Evolutionary conservation across 2,329 filamentous ascomycete species (phyloP).

Genomic region (Curvularia verruculosa): DNA sequence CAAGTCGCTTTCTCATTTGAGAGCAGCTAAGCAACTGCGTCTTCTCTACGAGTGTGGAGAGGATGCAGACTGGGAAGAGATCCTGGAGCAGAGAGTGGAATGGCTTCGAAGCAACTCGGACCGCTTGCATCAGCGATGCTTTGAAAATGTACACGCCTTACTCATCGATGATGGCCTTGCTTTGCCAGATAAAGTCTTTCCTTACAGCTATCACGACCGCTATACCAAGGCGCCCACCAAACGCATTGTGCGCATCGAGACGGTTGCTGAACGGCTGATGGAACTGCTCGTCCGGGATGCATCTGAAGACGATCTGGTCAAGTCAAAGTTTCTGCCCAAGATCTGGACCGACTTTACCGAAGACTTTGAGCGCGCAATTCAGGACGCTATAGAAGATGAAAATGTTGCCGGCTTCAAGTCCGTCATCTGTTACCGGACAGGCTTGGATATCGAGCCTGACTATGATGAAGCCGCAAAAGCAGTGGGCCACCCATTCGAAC

Average conservation of each 20-base stretch:
- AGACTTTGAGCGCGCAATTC: conserved; percentile 61
- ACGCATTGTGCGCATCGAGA: conserved; percentile 79
- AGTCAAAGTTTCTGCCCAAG: conserved; percentile 42
- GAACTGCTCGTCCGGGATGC: conserved; percentile 56
- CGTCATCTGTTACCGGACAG: conserved; percentile 80
- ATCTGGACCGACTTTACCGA: conserved; percentile 55
- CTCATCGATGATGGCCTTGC: conserved; percentile 79
- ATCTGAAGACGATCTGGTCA: conserved; percentile 42
- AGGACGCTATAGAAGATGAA: conserved; percentile 64
- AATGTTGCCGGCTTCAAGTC: conserved; percentile 82
- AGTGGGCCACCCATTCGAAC: conserved; percentile 48
- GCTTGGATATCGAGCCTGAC: conserved; percentile 62
- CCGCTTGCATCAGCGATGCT: conserved; percentile 66
- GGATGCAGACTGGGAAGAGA: conserved; percentile 65
- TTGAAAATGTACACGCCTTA: conserved; percentile 74
- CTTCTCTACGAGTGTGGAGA: conserved; percentile 64
- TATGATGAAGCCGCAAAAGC: conserved; percentile 47
- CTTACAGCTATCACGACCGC: conserved; percentile 63
- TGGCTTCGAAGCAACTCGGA: conserved; percentile 56
- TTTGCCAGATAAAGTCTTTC: conserved; percentile 60
- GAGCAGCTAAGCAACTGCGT: conserved; percentile 72
- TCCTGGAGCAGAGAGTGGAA: conserved; percentile 57
- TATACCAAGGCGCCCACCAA: conserved; percentile 69
- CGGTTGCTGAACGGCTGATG: conserved; percentile 68
- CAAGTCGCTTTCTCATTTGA: conserved; percentile 70